A percentile compares a stretch with the other conserved stretches of the same genome.
These are phyloP conservation scores for Xylaria cubensis DNA, from an alignment of 495 filamentous ascomycete species.

Conservation along the genomic window DNA sequence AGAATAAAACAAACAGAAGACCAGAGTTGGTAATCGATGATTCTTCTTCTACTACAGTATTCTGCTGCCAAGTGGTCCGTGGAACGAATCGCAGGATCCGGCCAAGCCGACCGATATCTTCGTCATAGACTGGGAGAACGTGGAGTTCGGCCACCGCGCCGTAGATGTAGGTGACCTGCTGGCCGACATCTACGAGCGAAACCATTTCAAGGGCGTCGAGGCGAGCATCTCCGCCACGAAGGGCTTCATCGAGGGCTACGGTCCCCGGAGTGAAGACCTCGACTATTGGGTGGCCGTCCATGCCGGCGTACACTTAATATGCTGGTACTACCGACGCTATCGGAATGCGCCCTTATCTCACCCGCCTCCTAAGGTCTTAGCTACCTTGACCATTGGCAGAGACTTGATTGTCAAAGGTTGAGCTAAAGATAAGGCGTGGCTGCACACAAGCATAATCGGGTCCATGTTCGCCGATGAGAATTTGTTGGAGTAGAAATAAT, in stretches of 20 bases:
- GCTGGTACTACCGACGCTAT: constrained; percentile 12
- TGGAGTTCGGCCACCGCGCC: constrained; percentile 53
- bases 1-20: too few species aligned
- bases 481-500: not conserved
- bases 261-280: constrained; percentile 51
- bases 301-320: constrained; percentile 58
- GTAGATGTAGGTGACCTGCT: constrained; percentile 64
- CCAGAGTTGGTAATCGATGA: too few species aligned
- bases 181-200: constrained; percentile 63
- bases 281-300: constrained; percentile 60
- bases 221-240: constrained; percentile 57
- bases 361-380: constrained; percentile 44
- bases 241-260: constrained; percentile 56
- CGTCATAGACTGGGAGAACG: constrained; percentile 64
- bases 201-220: constrained; percentile 57
- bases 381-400: constrained; percentile 51
- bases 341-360: constrained; percentile 47
- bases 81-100: constrained; percentile 1
- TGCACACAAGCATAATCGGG: constrained; percentile 29
- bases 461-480: constrained; percentile 6
- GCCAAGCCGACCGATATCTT: constrained; percentile 29
- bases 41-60: constrained; percentile 15
- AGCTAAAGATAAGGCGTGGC: constrained; percentile 51
- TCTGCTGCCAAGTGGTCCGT: constrained; percentile 10
- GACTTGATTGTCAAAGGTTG: constrained; percentile 56